Conservation (phyloP, 257 asterid genomes). For the Cordia subcordata region DNA sequence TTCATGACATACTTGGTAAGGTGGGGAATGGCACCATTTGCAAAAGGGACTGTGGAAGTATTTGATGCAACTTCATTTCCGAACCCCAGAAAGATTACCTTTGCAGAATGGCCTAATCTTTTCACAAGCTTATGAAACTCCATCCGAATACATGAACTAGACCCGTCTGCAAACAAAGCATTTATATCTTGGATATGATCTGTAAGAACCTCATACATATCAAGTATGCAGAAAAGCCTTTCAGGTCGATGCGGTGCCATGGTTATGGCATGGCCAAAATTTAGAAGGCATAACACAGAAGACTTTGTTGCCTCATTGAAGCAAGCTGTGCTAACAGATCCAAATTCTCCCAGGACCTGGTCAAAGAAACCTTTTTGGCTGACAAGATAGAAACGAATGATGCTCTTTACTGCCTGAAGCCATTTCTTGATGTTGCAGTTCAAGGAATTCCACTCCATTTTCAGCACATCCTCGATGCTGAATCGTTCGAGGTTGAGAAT, state of each 20-base stretch:
- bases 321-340: conserved; percentile 26
- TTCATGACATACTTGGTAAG: conserved; percentile 61
- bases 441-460: conserved; percentile 57
- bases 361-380: conserved; percentile 38
- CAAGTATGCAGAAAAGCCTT: conserved; percentile 51
- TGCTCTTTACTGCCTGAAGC: conserved; percentile 38
- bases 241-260: conserved; percentile 53
- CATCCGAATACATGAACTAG: conserved; percentile 17
- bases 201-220: conserved; percentile 53
- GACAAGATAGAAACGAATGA: conserved; percentile 37
- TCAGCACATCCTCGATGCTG: conserved; percentile 59
- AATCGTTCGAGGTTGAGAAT: conserved; percentile 30
- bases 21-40: conserved; percentile 52
- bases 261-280: conserved; percentile 56
- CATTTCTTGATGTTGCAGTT: conserved; percentile 46
- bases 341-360: conserved; percentile 43
- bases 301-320: conserved; percentile 49
- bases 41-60: conserved; percentile 32
- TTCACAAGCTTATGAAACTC: conserved; percentile 46
- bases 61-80: conserved; percentile 39
- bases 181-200: conserved; percentile 27
- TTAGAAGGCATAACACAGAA: conserved; percentile 41
- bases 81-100: conserved; percentile 28
- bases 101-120: conserved; percentile 39
- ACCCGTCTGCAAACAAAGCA: conserved; percentile 37